A percentile compares a stretch with the other conserved stretches of the same genome.
Evolutionary conservation across 805 yeast species (phyloP).

Genomic region (Kuraishia capsulata): DNA sequence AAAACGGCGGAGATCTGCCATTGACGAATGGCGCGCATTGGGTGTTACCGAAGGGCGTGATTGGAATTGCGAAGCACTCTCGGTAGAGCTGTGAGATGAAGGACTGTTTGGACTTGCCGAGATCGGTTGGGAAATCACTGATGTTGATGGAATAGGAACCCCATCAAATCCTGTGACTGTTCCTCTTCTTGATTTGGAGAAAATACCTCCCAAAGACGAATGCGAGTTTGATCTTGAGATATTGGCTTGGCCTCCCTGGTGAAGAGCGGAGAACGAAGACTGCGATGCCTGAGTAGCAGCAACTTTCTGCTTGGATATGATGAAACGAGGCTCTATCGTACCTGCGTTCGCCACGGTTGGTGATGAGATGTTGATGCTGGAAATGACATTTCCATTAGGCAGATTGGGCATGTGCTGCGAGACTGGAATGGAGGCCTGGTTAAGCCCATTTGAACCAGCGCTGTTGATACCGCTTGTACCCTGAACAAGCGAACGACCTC

Average conservation of each 20-base stretch:
- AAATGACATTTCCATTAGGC: constrained; percentile 48
- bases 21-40: constrained; percentile 60
- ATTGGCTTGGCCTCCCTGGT: constrained; percentile 8
- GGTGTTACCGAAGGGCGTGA: constrained; percentile 27
- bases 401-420: constrained; percentile 34
- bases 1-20: constrained; percentile 70
- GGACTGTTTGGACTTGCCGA: not conserved
- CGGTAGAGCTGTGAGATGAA: constrained; percentile 4
- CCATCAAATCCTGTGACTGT: constrained; percentile 16
- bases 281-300: constrained; percentile 32
- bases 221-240: constrained; percentile 26
- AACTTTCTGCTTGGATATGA: constrained; percentile 71
- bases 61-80: not conserved
- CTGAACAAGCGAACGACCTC: constrained; percentile 29
- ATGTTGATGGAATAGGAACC: constrained; percentile 28
- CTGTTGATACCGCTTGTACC: too few relatives aligned
- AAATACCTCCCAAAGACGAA: constrained; percentile 41
- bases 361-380: constrained; percentile 59
- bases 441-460: not conserved
- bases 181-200: constrained; percentile 33
- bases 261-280: constrained; percentile 4
- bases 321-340: constrained; percentile 77
- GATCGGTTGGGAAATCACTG: constrained; percentile 4
- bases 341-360: constrained; percentile 51
- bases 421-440: not conserved